Percentiles rank a stretch among this genome's conserved stretches.
These are phyloP conservation scores for Nematocida ironsii DNA, from an alignment of 371 early-diverging fungal species.

Conservation along the genomic window DNA sequence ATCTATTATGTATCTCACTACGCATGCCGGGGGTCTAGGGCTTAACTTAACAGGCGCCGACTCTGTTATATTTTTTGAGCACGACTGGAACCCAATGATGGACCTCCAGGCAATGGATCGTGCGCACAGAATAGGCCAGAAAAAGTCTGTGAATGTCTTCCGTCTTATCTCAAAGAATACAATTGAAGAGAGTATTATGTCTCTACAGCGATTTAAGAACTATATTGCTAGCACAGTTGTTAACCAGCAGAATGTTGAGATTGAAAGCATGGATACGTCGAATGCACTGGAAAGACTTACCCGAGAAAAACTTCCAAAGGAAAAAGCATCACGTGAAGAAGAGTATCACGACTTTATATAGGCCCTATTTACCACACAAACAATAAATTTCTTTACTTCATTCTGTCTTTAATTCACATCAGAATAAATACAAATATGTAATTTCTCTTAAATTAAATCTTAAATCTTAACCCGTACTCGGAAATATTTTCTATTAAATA, in stretches of 20 bases:
- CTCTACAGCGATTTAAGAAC: constrained; percentile 93
- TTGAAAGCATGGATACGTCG: constrained; percentile 69
- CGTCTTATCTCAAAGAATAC: constrained; percentile 82
- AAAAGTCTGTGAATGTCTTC: constrained; percentile 89
- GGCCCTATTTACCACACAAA: background rate
- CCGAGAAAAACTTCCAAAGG: constrained; percentile 64
- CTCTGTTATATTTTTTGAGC: constrained; percentile 97
- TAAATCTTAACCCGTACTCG: too few species aligned
- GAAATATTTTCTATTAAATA: too few species aligned
- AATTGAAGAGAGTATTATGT: constrained; percentile 89
- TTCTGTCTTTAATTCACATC: too few species aligned
- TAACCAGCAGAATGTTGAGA: constrained; percentile 82
- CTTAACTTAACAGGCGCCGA: constrained; percentile 96
- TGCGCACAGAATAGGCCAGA: constrained; percentile 91
- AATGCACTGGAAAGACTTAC: constrained; percentile 68
- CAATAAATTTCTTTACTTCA: too few species aligned
- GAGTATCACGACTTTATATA: constrained; percentile 53
- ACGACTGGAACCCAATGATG: constrained; percentile 99
- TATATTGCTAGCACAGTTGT: constrained; percentile 93
- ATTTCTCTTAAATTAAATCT: too few species aligned
- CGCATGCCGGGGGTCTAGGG: constrained; percentile 94
- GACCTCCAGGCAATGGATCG: constrained; percentile 96
- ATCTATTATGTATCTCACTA: constrained; percentile 86
- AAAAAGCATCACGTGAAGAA: constrained; percentile 18
- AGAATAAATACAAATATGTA: too few species aligned